Conservation (phyloP, 805 yeast species). For the Nakazawaea sp. region DNA sequence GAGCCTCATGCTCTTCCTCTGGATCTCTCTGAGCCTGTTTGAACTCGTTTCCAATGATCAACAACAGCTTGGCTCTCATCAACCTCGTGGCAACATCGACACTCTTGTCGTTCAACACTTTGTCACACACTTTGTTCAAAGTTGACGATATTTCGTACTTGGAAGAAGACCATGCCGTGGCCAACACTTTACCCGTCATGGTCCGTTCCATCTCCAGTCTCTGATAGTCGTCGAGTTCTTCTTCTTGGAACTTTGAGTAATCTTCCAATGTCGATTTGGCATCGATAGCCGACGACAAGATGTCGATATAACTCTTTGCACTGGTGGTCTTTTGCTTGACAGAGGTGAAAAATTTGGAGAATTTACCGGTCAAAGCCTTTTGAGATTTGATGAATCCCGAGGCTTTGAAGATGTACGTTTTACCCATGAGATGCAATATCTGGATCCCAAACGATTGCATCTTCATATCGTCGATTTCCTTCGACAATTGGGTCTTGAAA, state of each 20-base stretch:
- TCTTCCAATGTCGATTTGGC: constrained; percentile 78
- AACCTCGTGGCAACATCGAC: constrained; percentile 38
- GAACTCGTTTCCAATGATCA: constrained; percentile 59
- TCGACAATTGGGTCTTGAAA: constrained; percentile 57
- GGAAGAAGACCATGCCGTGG: constrained; percentile 84
- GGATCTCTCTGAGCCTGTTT: constrained; percentile 51
- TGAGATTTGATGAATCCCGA: constrained; percentile 61
- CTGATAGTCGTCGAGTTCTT: constrained; percentile 32
- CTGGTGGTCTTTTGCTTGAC: constrained; percentile 70
- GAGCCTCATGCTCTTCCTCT: constrained; percentile 69
- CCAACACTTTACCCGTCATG: constrained; percentile 70
- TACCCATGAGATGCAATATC: constrained; percentile 70
- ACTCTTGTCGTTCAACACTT: constrained; percentile 50
- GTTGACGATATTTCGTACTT: constrained; percentile 73
- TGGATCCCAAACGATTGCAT: constrained; percentile 84
- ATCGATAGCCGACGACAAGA: constrained; percentile 68
- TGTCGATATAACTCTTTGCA: constrained; percentile 63
- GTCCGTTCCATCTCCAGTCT: constrained; percentile 65
- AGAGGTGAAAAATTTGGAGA: constrained; percentile 49
- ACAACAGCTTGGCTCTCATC: constrained; percentile 58
- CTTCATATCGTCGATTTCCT: constrained; percentile 79
- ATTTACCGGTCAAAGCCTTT: constrained; percentile 59
- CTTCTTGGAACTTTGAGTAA: constrained; percentile 57
- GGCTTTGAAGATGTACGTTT: constrained; percentile 59
- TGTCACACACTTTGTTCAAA: constrained; percentile 64